Percentiles rank a stretch among this genome's conserved stretches.
Conservation (phyloP, 2,329 filamentous ascomycete genomes). For the Xylariaceae sp. region DNA sequence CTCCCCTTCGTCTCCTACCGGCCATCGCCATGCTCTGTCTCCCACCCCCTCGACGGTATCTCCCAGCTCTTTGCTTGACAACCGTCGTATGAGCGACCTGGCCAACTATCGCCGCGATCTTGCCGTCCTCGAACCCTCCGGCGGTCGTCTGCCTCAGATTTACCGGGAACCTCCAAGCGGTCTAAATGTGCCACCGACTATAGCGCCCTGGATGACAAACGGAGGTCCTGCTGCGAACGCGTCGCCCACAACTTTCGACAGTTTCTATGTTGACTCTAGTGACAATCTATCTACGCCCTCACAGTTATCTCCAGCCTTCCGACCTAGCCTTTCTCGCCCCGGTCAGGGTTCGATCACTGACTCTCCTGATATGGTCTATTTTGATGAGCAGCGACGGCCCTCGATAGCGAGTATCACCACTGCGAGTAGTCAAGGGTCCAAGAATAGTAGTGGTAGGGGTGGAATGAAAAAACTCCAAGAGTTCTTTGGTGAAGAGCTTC, state of each 20-base stretch:
- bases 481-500: conserved; percentile 89
- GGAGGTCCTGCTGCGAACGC: conserved; percentile 32
- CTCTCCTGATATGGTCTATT: conserved; percentile 55
- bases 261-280: conserved; percentile 70
- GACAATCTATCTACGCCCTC: conserved; percentile 58
- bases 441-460: conserved; percentile 62
- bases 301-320: conserved; percentile 66
- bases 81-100: conserved; percentile 55
- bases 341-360: conserved; percentile 44
- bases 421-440: conserved; percentile 78
- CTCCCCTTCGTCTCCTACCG: conserved; percentile 45
- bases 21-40: conserved; percentile 40
- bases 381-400: conserved; percentile 70
- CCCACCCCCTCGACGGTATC: conserved; percentile 39
- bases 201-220: conserved; percentile 54
- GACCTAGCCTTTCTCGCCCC: conserved; percentile 40
- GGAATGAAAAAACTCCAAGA: conserved; percentile 79
- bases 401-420: conserved; percentile 84
- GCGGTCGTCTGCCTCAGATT: conserved; percentile 52
- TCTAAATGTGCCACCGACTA: conserved; percentile 46
- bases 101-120: conserved; percentile 68
- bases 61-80: conserved; percentile 48
- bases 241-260: conserved; percentile 42
- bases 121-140: conserved; percentile 58
- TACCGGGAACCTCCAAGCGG: conserved; percentile 49